Conservation (phyloP, 1,284 basidiomycete genomes). For the Erythrobasidium hasegawianum region DNA sequence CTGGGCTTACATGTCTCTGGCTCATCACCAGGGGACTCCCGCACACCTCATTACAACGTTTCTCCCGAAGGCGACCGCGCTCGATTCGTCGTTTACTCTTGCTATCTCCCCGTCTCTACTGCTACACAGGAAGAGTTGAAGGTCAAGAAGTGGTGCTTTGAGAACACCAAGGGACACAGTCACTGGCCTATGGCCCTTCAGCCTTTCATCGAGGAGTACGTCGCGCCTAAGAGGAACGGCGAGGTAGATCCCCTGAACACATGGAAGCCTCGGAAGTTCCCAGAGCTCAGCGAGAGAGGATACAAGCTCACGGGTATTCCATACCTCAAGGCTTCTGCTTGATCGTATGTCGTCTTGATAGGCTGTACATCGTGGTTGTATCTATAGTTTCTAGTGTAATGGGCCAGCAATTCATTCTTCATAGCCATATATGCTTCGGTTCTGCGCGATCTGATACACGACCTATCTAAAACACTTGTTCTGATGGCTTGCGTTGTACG, state of each 20-base stretch:
- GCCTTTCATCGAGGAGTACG: conserved; percentile 22
- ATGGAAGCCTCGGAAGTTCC: conserved; percentile 21
- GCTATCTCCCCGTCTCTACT: conserved; percentile 17
- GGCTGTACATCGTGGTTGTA: too few species aligned
- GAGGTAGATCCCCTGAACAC: conserved; percentile 32
- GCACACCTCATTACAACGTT: conserved; percentile 30
- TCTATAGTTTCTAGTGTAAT: too few species aligned
- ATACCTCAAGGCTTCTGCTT: conserved; percentile 18
- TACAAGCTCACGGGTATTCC: conserved; percentile 33
- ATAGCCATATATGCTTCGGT: too few species aligned
- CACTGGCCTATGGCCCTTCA: conserved; percentile 33
- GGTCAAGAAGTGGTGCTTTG: conserved; percentile 29
- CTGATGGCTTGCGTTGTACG: too few species aligned
- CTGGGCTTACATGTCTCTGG: conserved; percentile 1
- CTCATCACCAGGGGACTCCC: conserved; percentile 19
- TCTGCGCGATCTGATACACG: too few species aligned
- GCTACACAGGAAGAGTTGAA: conserved; percentile 34
- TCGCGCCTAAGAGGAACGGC: conserved; percentile 30
- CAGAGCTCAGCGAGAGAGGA: conserved; percentile 32
- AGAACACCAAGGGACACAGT: conserved; percentile 25
- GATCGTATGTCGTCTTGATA: not conserved
- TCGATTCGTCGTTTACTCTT: conserved; percentile 34
- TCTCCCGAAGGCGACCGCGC: conserved; percentile 10
- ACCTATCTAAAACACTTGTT: too few species aligned
- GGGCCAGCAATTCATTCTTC: too few species aligned